These are phyloP conservation scores for Eutrema yunnanense DNA, from an alignment of 345 rosid species.

Conservation along the genomic window DNA sequence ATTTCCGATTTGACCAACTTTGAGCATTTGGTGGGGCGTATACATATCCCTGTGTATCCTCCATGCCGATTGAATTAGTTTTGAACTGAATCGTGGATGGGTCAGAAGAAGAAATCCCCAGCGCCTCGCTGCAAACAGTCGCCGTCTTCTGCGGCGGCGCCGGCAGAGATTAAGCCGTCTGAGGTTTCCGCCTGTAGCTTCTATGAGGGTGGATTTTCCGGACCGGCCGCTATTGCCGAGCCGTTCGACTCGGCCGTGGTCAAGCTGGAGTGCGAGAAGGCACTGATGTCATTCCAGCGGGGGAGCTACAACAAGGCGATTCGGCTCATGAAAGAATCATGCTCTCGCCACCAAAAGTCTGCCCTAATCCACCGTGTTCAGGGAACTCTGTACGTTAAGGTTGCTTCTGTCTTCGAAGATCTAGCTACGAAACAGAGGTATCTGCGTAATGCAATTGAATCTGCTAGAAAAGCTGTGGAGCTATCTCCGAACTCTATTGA, in stretches of 20 bases:
- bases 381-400: slow-evolving; percentile 68
- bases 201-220: neutral
- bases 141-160: slow-evolving; percentile 22
- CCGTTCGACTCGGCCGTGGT: slow-evolving; percentile 26
- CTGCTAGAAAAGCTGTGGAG: slow-evolving; percentile 67
- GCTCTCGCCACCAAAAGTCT: slow-evolving; percentile 49
- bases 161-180: slow-evolving; percentile 22
- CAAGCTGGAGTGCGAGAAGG: slow-evolving; percentile 83
- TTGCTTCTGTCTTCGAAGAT: slow-evolving; percentile 75
- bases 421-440: slow-evolving; percentile 60
- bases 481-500: slow-evolving; percentile 74
- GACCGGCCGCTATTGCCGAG: slow-evolving; percentile 29
- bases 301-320: slow-evolving; percentile 88
- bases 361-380: slow-evolving; percentile 77
- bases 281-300: slow-evolving; percentile 66
- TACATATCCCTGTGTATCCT: neutral
- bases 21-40: neutral
- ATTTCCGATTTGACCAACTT: slow-evolving; percentile 20
- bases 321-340: slow-evolving; percentile 77
- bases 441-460: slow-evolving; percentile 63
- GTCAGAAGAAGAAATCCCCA: slow-evolving; percentile 64
- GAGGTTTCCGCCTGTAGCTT: slow-evolving; percentile 1
- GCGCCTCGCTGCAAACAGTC: slow-evolving; percentile 56
- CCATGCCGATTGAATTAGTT: slow-evolving; percentile 36
- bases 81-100: slow-evolving; percentile 46